These are phyloP conservation scores for Chalaropsis thielavioides DNA, from an alignment of 2,329 filamentous ascomycete genomes.

Conservation along the genomic window DNA sequence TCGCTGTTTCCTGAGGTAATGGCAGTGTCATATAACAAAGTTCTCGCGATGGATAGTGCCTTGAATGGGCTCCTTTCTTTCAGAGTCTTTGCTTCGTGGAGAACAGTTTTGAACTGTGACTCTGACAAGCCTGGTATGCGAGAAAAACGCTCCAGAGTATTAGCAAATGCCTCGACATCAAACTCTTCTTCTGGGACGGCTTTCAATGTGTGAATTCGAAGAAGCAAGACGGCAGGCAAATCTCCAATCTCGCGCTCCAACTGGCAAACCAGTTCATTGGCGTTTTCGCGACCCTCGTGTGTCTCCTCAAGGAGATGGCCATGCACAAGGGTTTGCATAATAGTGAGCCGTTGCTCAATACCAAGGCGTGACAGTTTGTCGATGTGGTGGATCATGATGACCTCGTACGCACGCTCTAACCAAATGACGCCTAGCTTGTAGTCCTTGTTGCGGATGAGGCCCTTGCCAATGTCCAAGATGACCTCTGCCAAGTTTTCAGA, in stretches of 20 bases:
- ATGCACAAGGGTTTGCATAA: slow-evolving; percentile 50
- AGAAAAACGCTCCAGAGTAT: slow-evolving; percentile 48
- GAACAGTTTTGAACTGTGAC: slow-evolving; percentile 47
- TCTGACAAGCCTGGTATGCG: slow-evolving; percentile 45
- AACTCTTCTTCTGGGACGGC: slow-evolving; percentile 33
- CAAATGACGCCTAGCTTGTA: slow-evolving; percentile 35
- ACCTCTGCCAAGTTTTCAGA: slow-evolving; percentile 51
- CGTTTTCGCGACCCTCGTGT: slow-evolving; percentile 33
- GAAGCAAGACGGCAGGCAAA: slow-evolving; percentile 48
- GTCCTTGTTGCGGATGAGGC: slow-evolving; percentile 38
- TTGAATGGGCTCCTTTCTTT: slow-evolving; percentile 37
- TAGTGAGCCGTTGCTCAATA: slow-evolving; percentile 48
- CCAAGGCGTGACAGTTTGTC: slow-evolving; percentile 44
- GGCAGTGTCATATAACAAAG: slow-evolving; percentile 47
- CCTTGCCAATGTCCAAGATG: slow-evolving; percentile 57
- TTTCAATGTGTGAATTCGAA: slow-evolving; percentile 53
- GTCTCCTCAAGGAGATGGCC: slow-evolving; percentile 36
- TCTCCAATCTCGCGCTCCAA: slow-evolving; percentile 50
- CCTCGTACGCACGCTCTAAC: slow-evolving; percentile 52
- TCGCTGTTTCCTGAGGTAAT: slow-evolving; percentile 32
- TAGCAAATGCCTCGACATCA: slow-evolving; percentile 34
- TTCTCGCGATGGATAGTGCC: slow-evolving; percentile 41
- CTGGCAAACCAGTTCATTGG: slow-evolving; percentile 42
- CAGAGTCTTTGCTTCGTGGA: slow-evolving; percentile 54
- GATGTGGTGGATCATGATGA: slow-evolving; percentile 41